Evolutionary conservation across 495 filamentous ascomycete genomes (phyloP), one percentile per base, ranked within the genome.

Genomic region (Neurospora hispaniola): DNA sequence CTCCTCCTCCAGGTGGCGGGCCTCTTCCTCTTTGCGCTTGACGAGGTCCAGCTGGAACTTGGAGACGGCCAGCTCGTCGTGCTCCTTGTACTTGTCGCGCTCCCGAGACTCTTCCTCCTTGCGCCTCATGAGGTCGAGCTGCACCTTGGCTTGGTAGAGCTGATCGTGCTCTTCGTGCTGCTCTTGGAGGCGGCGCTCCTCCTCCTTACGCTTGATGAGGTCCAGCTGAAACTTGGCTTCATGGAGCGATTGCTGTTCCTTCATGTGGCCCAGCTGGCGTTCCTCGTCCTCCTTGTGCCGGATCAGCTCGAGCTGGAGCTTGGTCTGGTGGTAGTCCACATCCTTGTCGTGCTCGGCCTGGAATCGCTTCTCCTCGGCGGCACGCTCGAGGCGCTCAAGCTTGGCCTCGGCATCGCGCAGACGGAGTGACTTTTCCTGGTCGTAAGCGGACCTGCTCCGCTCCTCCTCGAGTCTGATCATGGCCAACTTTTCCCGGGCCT

Each of bases 51-150:
- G 70, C 40, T 71, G 41, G 12, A 82, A 75, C 42, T 77, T 76
- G 68, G 85, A 81, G 76, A 90, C 86, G 54, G 84, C 82, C 68
- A 84, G 82, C 73, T 84, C 86, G 76, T 90, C 84, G 8, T 86
- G 82, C 46, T 85, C 79, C 81, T 74, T 66, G 27, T 66, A 66
- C 54, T 81, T 78, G 5, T 83, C 79, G 71, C 78, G 75, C 69
- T 85, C 82, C 40, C 83, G 76, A 68, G 82, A 81, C 75, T 85
- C 80, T 74, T 84, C 77, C 27, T 81, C 82, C 31, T 75, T 75
- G 20, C 70, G 70, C 76, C 78, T 42, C 77, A 66, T 31, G 7
- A 66, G 74, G 59, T 80, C 81, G 12, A 84, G 77, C 76, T 86
- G 82, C 69, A 79, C 79, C 77, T 85, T 80, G 27, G 82, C 78